Evolutionary conservation across 2,329 filamentous ascomycete species (phyloP).

Genomic region (Fusarium illudens): DNA sequence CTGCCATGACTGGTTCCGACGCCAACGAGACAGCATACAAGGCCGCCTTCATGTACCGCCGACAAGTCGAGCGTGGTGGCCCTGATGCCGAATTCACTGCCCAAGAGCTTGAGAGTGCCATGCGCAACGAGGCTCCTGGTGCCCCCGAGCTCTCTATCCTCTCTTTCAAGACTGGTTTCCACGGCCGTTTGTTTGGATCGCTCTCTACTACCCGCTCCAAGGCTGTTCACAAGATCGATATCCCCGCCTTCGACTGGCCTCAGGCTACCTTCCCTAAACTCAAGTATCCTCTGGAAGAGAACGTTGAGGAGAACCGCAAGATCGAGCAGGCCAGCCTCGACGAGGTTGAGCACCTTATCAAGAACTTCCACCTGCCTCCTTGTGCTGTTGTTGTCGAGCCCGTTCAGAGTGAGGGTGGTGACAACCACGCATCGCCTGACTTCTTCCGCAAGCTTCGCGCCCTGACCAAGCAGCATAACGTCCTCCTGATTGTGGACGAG

Average conservation of each 20-base stretch:
- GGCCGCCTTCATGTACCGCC: constrained; percentile 92
- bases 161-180: constrained; percentile 88
- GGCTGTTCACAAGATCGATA: constrained; percentile 93
- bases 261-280: constrained; percentile 85
- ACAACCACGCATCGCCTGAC: constrained; percentile 88
- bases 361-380: constrained; percentile 79
- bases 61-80: constrained; percentile 82
- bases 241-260: constrained; percentile 94
- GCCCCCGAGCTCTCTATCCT: constrained; percentile 82
- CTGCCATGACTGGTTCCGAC: constrained; percentile 86
- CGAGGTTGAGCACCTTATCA: constrained; percentile 84
- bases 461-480: constrained; percentile 77
- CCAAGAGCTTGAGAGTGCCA: constrained; percentile 76
- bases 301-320: constrained; percentile 80
- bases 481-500: constrained; percentile 92
- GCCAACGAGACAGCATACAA: constrained; percentile 96
- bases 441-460: constrained; percentile 89
- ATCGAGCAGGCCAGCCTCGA: constrained; percentile 83
- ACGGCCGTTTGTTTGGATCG: constrained; percentile 87
- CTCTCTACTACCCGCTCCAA: constrained; percentile 92
- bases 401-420: constrained; percentile 91
- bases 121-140: constrained; percentile 83
- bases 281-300: constrained; percentile 86
- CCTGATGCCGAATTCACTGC: constrained; percentile 79
- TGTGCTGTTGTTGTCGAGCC: constrained; percentile 88